phyloP scores from a whole-genome alignment of 2,329 filamentous ascomycete genomes.

The Fusarium caatingaense region DNA sequence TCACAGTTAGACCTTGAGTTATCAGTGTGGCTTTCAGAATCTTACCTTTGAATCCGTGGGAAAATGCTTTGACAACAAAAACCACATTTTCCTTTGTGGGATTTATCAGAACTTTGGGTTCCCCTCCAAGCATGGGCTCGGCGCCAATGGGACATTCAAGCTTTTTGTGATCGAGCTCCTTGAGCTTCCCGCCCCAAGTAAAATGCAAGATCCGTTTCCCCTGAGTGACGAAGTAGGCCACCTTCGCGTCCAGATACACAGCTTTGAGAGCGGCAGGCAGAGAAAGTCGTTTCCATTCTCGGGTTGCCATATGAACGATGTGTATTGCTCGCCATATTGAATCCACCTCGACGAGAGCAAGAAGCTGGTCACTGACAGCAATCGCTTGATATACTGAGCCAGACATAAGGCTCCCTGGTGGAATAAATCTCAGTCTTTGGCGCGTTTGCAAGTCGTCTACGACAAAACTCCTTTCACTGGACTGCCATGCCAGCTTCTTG shows the following conservation, averaged over 20 bases:
- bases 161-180: constrained; percentile 27
- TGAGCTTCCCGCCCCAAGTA: constrained; percentile 34
- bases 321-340: neutral
- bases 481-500: constrained; percentile 47
- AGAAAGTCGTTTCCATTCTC: constrained; percentile 33
- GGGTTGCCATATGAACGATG: constrained; percentile 35
- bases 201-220: constrained; percentile 40
- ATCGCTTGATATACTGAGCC: constrained; percentile 31
- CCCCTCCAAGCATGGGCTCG: constrained; percentile 6
- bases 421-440: constrained; percentile 36
- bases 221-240: constrained; percentile 37
- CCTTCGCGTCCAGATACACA: constrained; percentile 37
- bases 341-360: constrained; percentile 23
- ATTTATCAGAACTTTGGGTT: constrained; percentile 41
- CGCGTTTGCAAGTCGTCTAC: constrained; percentile 42
- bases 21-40: neutral
- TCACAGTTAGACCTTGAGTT: neutral
- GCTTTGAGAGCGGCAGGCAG: constrained; percentile 32
- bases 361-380: constrained; percentile 37
- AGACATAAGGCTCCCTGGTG: constrained; percentile 29
- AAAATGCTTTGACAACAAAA: constrained; percentile 30
- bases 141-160: constrained; percentile 1
- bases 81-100: constrained; percentile 31
- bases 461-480: constrained; percentile 29
- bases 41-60: constrained; percentile 11